phyloP scores from a whole-genome alignment of 2,329 filamentous ascomycete genomes.

The Aspergillus sp. region DNA sequence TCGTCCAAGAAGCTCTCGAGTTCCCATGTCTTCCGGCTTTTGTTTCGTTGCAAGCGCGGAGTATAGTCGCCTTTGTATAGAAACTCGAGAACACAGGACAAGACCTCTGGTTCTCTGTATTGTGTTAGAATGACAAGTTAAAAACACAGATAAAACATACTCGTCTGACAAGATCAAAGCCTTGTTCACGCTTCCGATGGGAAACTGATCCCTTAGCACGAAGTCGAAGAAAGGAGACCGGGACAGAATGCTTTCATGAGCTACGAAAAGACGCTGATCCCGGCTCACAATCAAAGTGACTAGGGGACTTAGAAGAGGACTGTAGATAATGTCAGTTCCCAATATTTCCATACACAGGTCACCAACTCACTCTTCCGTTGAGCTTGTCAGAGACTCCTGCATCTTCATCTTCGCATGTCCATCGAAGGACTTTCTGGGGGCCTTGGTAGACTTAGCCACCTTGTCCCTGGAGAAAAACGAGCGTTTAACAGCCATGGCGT shows the following conservation, averaged over 20 bases:
- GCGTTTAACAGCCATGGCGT: constrained; percentile 81
- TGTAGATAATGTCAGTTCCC: constrained; percentile 18
- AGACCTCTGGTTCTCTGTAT: constrained; percentile 79
- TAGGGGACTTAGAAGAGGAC: constrained; percentile 67
- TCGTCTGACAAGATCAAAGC: constrained; percentile 73
- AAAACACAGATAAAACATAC: constrained; percentile 20
- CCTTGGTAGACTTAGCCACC: constrained; percentile 83
- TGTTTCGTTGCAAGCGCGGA: constrained; percentile 83
- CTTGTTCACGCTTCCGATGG: constrained; percentile 69
- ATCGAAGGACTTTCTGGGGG: constrained; percentile 71
- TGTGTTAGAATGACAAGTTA: too few species aligned
- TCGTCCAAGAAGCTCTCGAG: constrained; percentile 70
- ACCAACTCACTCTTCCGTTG: constrained; percentile 43
- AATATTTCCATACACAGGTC: background rate
- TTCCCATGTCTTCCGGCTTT: constrained; percentile 82
- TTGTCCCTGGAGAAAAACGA: constrained; percentile 82
- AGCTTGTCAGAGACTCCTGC: constrained; percentile 73
- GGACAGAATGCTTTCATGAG: constrained; percentile 87
- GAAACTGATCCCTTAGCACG: constrained; percentile 69
- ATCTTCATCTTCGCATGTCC: constrained; percentile 82
- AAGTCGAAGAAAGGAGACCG: constrained; percentile 81
- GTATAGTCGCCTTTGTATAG: constrained; percentile 97
- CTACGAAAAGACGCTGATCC: constrained; percentile 88
- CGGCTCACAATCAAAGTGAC: constrained; percentile 80
- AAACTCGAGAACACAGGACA: constrained; percentile 92